Base-by-base conservation (phyloP, 2,329 filamentous ascomycete genomes). In the Colletotrichum sp. region DNA sequence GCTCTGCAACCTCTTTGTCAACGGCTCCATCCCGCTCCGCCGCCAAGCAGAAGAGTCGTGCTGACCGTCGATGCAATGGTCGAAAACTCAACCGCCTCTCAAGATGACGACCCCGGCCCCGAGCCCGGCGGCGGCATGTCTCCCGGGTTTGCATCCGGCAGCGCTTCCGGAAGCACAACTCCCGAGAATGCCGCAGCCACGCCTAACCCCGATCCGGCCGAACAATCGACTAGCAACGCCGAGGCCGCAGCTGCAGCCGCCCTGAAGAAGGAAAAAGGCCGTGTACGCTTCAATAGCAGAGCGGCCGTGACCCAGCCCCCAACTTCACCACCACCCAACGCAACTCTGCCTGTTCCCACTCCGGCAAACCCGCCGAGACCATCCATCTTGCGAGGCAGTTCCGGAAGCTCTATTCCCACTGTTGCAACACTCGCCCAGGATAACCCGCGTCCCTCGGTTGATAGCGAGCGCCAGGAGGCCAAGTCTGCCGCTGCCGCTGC, bases 241-340 rank as follows among this genome's bases (percentile, higher is more conserved):
- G 67, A 75, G 67, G 63, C 74, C 60, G 78, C 74, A 49, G 77
- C 68, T 39, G 78, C 78, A 59, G 78, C 78, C 39, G 78, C 79
- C 59, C 60, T 79, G 34, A 87, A 83, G 78, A 86, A 84, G 65
- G 87, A 89, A 76, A 89, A 88, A 77, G 87, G 85, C 4, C 85
- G 88, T 32, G 88, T 89, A 32, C 84, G 87, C 8, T 89, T 89
- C 78, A 89, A 89, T 79, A 89, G 87, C 81, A 86, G 83, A 72
- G 85, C 87, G 32, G 85, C 79, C 21, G 81, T 79, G 26, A 82
- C 79, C 55, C 82, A 77, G 75, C 83, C 79, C 64, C 81, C 78
- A 13, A 69, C 64, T 55, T 76, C 28, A 64, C 70, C 60, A 75
- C 59, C 69, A 79, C n/a, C 71, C 77, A 34, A 69, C 69, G 52